Base-by-base conservation (phyloP, 2,329 filamentous ascomycete species). In the Colletotrichum sp. region DNA sequence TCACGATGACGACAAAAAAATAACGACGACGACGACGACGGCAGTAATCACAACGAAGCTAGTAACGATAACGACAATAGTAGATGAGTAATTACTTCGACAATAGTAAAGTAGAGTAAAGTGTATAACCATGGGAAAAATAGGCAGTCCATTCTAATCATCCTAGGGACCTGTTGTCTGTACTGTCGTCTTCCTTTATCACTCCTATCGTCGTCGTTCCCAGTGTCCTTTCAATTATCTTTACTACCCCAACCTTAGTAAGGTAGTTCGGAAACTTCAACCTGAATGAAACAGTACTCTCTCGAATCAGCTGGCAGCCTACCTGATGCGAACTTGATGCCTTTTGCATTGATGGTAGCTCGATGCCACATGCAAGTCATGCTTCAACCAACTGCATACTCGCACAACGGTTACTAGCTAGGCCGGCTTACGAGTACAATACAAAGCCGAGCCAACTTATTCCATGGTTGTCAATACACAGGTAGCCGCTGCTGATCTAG, bases 41-140 rank as follows among this genome's bases (percentile, higher is more conserved):
- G 8, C 16, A 18, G 36, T 0, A 38, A 9, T 3, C 14, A 38
- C 7, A 38, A 1, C 14, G 36, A 2, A 18, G 14, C 14, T 2
- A 18, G 4, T 18, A 16, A 38, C 16, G 36, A 36, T 8, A 36
- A 36, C 7, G 34, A 16, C 13, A 1, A 16, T 16, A 38, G 4
- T 38, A 38, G 16, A 38, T 0, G 36, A 18, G 14, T 38, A 9
- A 38, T 18, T 38, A 38, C 36, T 4, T 18, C 7, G 36, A 18
- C 1, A 18, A 38, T 18, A 38, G 1, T 38, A 38, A 38, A 38
- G 16, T 18, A 5, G 36, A 38, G 36, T 38, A 18, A 16, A 9
- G 14, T 18, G 16, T 18, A 18, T 38, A 18, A 38, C 36, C 4
- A 9, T 38, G 18, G 16, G 16, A 38, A 38, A 18, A 38, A 38